Conservation (phyloP, 768 basidiomycete genomes). For the Suillus americanus region DNA sequence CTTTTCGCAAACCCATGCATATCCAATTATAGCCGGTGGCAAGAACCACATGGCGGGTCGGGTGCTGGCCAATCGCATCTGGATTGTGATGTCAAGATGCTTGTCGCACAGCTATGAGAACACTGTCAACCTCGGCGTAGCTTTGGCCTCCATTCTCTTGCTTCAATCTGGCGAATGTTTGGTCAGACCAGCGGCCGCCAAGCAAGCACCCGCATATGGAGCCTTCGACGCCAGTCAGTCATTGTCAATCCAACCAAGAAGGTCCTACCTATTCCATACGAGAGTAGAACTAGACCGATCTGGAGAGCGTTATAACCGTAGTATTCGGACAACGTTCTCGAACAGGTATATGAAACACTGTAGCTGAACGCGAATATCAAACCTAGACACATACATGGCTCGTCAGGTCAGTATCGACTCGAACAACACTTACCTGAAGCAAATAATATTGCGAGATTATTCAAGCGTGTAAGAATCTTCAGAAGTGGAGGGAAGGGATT, state of each 20-base stretch:
- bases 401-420: not conserved
- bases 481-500: constrained; percentile 65
- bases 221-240: constrained; percentile 25
- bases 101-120: not conserved
- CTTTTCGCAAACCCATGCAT: constrained; percentile 69
- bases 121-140: constrained; percentile 53
- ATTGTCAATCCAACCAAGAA: not conserved
- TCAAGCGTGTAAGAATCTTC: constrained; percentile 53
- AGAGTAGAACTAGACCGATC: constrained; percentile 71
- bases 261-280: constrained; percentile 60
- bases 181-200: constrained; percentile 55
- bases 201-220: constrained; percentile 46
- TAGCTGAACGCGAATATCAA: constrained; percentile 68
- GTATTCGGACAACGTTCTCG: constrained; percentile 60
- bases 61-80: constrained; percentile 72
- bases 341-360: constrained; percentile 65
- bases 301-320: constrained; percentile 69
- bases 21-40: constrained; percentile 58
- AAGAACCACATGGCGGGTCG: constrained; percentile 45
- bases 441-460: constrained; percentile 60
- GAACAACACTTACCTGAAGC: constrained; percentile 14
- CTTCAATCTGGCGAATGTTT: constrained; percentile 40
- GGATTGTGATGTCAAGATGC: not conserved
- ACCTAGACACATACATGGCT: constrained; percentile 35
- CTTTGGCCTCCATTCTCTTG: constrained; percentile 42